Base-by-base conservation (phyloP, 345 rosid species). In the Hirschfeldia incana region DNA sequence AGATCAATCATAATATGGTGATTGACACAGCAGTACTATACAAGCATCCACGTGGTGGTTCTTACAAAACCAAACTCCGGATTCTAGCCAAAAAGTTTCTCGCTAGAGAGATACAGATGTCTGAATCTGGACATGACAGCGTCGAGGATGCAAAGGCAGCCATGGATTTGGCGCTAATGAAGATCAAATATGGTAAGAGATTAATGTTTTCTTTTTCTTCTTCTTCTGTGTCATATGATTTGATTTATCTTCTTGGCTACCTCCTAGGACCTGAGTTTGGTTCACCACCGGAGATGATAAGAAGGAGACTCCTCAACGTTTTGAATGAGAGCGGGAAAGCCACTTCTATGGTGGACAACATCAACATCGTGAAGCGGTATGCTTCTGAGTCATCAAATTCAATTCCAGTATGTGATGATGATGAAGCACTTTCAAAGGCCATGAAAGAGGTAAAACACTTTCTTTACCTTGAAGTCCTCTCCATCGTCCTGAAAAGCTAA, bases 181-280 rank as follows among this genome's bases (percentile, higher is more conserved):
- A 95, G 85, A 90, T 95, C 26, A 90, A 72, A 80, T 79, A 91
- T 75, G 99, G 99, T 64, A 81, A 84, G 94, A 76, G 72, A 29
- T 2, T 3, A 29, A 2, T 29, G 30, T 29, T 29, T 29, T 2
- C 0, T 29, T 29, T 1, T 68, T 4, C 49, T 68, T 64, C 33
- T 8, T 39, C 57, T 34, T 28, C 3, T 78, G 16, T 30, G 34
- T 78, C 8, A 3, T 66, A 36, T 42, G 30, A 15, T 63, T 44
- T 77, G 60, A 69, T 64, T 28, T 53, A 63, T 0, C 17, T 32
- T 55, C 65, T 6, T 70, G 67, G 60, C 65, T 72, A 76, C 49
- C 57, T 29, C 70, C n/a, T 75, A 95, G 99, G 99, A 83, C 99
- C 99, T 65, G 94, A 91, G 69, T 95, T 87, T 72, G 99, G 98